A percentile compares a stretch with the other conserved stretches of the same genome.
These are phyloP conservation scores for Diversispora eburnea DNA, from an alignment of 192 early-diverging fungal species.

Conservation along the genomic window DNA sequence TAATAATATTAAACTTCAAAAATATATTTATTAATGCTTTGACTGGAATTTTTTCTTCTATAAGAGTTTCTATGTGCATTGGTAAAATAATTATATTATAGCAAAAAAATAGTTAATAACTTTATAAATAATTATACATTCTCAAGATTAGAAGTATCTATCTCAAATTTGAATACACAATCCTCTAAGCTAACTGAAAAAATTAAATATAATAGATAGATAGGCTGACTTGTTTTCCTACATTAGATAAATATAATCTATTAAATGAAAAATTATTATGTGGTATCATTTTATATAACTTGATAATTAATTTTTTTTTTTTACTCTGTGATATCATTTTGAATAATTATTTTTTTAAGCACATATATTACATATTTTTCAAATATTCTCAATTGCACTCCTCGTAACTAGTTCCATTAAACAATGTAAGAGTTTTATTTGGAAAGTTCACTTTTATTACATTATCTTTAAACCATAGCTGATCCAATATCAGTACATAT, in stretches of 20 bases:
- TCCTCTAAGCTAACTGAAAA: too few relatives aligned
- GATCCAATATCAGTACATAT: conserved; percentile 7
- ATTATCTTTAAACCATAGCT: conserved; percentile 4
- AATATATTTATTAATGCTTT: conserved; percentile 26
- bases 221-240: too few relatives aligned
- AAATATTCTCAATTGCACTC: conserved; percentile 18
- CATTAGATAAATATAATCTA: too few relatives aligned
- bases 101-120: conserved; percentile 14
- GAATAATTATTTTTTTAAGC: too few relatives aligned
- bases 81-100: conserved; percentile 14
- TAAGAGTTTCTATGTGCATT: background rate
- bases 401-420: background rate
- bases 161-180: too few relatives aligned
- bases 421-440: background rate
- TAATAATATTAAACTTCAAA: conserved; percentile 21
- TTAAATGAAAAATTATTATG: too few relatives aligned
- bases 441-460: background rate
- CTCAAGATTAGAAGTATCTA: too few relatives aligned
- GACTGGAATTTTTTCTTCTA: conserved; percentile 17
- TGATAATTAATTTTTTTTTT: too few relatives aligned
- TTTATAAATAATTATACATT: background rate
- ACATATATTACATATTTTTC: conserved; percentile 7
- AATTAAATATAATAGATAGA: too few relatives aligned
- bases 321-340: too few relatives aligned
- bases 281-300: too few relatives aligned